Percentiles rank a stretch among this genome's conserved stretches.
These are phyloP conservation scores for Epicoccum nigrum DNA, from an alignment of 2,329 filamentous ascomycete species.

Conservation along the genomic window DNA sequence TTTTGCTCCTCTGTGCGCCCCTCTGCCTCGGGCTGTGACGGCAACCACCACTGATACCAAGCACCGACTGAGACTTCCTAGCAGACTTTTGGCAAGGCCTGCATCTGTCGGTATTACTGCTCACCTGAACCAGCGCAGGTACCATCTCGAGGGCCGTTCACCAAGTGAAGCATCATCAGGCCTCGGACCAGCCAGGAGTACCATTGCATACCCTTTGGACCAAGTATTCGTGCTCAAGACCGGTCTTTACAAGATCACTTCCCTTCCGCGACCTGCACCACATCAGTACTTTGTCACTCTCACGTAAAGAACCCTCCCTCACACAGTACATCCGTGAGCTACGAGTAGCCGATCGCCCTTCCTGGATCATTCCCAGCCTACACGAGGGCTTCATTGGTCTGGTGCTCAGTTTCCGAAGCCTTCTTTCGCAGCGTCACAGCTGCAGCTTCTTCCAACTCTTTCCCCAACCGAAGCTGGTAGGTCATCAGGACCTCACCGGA, in stretches of 20 bases:
- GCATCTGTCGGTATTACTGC: slow-evolving; percentile 52
- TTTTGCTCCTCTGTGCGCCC: slow-evolving; percentile 50
- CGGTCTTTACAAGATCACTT: slow-evolving; percentile 40
- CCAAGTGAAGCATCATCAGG: slow-evolving; percentile 32
- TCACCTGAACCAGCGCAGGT: slow-evolving; percentile 45
- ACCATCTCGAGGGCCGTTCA: slow-evolving; percentile 41
- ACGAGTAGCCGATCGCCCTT: slow-evolving; percentile 49
- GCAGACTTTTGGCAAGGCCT: slow-evolving; percentile 52
- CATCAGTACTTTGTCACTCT: slow-evolving; percentile 44
- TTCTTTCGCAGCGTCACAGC: slow-evolving; percentile 47
- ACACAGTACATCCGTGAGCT: slow-evolving; percentile 40
- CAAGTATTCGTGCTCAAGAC: slow-evolving; percentile 36
- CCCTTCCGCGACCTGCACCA: slow-evolving; percentile 40
- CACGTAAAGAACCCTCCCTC: slow-evolving; percentile 34
- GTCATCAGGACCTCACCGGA: slow-evolving; percentile 49
- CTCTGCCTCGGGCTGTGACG: slow-evolving; percentile 45
- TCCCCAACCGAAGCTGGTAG: slow-evolving; percentile 51
- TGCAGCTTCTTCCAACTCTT: slow-evolving; percentile 49
- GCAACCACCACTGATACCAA: slow-evolving; percentile 47
- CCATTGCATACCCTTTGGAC: slow-evolving; percentile 35
- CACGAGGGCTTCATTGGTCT: slow-evolving; percentile 58
- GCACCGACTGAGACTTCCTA: slow-evolving; percentile 51
- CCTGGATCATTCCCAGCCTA: slow-evolving; percentile 56
- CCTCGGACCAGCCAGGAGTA: slow-evolving; percentile 39
- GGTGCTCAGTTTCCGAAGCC: slow-evolving; percentile 47